Base-by-base conservation (phyloP, 805 yeast genomes). In the Kodamaea fukazawae region DNA sequence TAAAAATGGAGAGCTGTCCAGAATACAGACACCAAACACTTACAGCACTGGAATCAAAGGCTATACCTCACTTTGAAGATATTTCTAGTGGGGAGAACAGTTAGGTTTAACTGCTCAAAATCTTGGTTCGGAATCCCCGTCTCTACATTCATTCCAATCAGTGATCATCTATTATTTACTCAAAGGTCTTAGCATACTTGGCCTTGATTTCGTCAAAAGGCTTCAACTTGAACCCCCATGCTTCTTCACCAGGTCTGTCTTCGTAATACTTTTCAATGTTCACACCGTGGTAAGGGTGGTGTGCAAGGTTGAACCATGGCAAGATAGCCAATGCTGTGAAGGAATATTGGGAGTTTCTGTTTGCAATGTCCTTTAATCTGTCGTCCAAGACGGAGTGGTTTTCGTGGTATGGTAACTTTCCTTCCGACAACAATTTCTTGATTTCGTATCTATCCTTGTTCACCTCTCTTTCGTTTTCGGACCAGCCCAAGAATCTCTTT, bases 241-340 rank as follows among this genome's bases (percentile, higher is more conserved):
- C 66, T 58, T 76, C 81, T 58, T 76, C 81, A 34, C 81, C 81
- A 4, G 75, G 74, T 54, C 83, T 69, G 38, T 61, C 67, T 56
- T 75, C 79, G 47, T 57, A 57, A 47, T 57, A 57, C 42, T 57
- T 57, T 22, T 49, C 42, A 44, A 83, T 67, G 54, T 81, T 83
- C 43, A 85, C 79, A 17, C 91, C 93, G 61, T 86, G 96, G 67
- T 79, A 81, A 50, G 86, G 88, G 62, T 86, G 96, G 58, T 79
- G 66, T 34, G 80, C 88, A 46, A 84, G 67, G 65, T 87, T 87
- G 71, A 87, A 86, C 87, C 88, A 81, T 16, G 95, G 95, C 53
- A 86, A 60, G 45, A 84, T 56, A 41, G 79, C 75, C 51, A 81
- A 57, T 40, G 71, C 65, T 42, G 78, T 60, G 54, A 78, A 79